Evolutionary conservation across 1,284 basidiomycete species (phyloP), one percentile per base, ranked within the genome.

Genomic region (Omphalotus olearius): DNA sequence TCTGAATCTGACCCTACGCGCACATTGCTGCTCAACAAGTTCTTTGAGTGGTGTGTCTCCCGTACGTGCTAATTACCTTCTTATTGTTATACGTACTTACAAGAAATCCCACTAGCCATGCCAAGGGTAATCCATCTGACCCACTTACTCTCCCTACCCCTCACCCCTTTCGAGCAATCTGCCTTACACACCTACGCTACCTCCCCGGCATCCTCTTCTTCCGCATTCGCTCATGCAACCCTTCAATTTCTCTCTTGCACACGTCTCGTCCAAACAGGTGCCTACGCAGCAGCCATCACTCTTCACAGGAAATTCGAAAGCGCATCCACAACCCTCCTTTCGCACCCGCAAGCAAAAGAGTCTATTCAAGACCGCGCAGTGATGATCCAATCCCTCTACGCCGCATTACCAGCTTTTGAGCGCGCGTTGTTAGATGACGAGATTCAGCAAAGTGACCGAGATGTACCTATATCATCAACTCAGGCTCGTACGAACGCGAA

Each of bases 181-280:
- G 64, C 78, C 11, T 64, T 91, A 1, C 76, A 82, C 42, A 56
- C 67, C 0, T 82, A 80, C 55, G 83, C 84, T 1, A 69, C 80
- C 18, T 69, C 76, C 14, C 82, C 85, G 3, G 26, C 50, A 25
- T 13, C 28, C 80, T 85, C 0, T 58, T 40, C 30, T 17, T 28
- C 51, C 3, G 28, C 51, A 26, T 30, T 52, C 4, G 51, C 45
- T 26, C 67, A 85, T 17, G 74, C 80, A 1, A 70, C 83, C 10
- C 67, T 93, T 0, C 90, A 92, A 64, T 88, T 93, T 60, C 76
- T 93, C n/a, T 76, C 91, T 28, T 90, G 85, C 51, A 79, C 89
- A 7, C 82, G 91, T 10, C 76, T 92, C 3, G 80, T 93, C 28
- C 87, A 91, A 61, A 76, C 75, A 5, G 91, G 90, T 3, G 78